A percentile compares a stretch with the other conserved stretches of the same genome.
Evolutionary conservation across 2,329 filamentous ascomycete genomes (phyloP).

Genomic region (Conoideocrella luteorostrata): DNA sequence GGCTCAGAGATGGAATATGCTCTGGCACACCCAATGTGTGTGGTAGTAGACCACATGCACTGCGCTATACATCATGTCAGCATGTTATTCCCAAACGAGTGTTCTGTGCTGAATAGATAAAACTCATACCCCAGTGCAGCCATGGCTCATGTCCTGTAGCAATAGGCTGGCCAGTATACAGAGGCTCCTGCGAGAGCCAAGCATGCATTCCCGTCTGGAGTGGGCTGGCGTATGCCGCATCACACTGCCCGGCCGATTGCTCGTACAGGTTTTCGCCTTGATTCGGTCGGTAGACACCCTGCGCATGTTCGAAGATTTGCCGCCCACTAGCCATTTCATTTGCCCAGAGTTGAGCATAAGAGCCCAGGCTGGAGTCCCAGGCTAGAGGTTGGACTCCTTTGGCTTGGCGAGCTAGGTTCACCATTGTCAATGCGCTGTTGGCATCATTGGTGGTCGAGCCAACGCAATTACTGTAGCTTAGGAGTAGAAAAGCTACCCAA

Average conservation of each 20-base stretch:
- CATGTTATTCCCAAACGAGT: not conserved
- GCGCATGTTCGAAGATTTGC: constrained; percentile 25
- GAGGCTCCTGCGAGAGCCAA: constrained; percentile 25
- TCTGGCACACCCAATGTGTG: constrained; percentile 27
- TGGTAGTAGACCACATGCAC: constrained; percentile 28
- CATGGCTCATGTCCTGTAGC: constrained; percentile 26
- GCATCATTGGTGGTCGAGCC: constrained; percentile 20
- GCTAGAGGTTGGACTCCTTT: constrained; percentile 21
- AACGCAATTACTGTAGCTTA: constrained; percentile 3
- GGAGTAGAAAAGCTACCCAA: constrained; percentile 9
- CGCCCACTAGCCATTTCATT: constrained; percentile 23
- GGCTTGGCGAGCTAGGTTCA: constrained; percentile 25
- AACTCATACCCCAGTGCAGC: constrained; percentile 30
- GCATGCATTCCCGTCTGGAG: constrained; percentile 21
- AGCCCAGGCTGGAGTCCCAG: constrained; percentile 24
- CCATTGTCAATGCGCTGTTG: constrained; percentile 17
- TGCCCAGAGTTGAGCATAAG: constrained; percentile 29
- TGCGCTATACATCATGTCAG: constrained; percentile 20
- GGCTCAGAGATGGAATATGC: constrained; percentile 24
- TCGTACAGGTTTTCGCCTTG: constrained; percentile 30
- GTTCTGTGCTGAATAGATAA: not conserved
- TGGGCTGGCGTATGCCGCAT: constrained; percentile 21
- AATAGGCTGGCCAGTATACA: constrained; percentile 25
- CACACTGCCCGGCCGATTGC: constrained; percentile 22
- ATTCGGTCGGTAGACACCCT: constrained; percentile 21